Conservation (phyloP, 305 asterid species). For the Petunia hybrid region DNA sequence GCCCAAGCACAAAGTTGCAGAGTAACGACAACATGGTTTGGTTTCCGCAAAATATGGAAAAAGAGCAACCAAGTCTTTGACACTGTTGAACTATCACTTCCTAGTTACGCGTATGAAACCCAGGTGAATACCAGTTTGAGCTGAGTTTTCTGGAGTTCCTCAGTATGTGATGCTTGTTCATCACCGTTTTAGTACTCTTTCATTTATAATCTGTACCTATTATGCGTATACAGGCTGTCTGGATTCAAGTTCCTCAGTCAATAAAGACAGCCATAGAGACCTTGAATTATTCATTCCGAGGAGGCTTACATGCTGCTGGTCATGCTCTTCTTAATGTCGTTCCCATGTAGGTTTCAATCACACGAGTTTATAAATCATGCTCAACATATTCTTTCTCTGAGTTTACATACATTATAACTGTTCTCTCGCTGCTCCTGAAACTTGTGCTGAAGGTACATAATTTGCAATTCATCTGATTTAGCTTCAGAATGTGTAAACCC, state of each 20-base stretch:
- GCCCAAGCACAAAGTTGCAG: slow-evolving; percentile 75
- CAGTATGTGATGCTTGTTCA: slow-evolving; percentile 28
- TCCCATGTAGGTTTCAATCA: slow-evolving; percentile 73
- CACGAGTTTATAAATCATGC: slow-evolving; percentile 8
- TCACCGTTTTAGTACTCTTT: slow-evolving; percentile 34
- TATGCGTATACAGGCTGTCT: slow-evolving; percentile 72
- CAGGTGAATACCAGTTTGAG: slow-evolving; percentile 59
- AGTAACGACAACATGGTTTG: slow-evolving; percentile 92
- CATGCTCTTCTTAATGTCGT: slow-evolving; percentile 92
- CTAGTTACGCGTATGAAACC: slow-evolving; percentile 80
- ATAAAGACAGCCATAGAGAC: slow-evolving; percentile 71
- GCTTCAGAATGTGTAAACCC: slow-evolving; percentile 94
- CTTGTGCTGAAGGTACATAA: slow-evolving; percentile 67
- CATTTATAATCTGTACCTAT: slow-evolving; percentile 30
- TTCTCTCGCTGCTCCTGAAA: slow-evolving; percentile 32
- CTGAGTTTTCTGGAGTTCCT: slow-evolving; percentile 23
- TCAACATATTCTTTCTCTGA: slow-evolving; percentile 20
- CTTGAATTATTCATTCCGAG: slow-evolving; percentile 66
- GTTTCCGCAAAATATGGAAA: slow-evolving; percentile 81
- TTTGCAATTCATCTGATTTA: slow-evolving; percentile 86
- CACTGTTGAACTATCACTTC: slow-evolving; percentile 90
- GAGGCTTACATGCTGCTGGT: slow-evolving; percentile 96
- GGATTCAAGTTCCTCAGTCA: slow-evolving; percentile 90
- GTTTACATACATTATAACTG: neutral
- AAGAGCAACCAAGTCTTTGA: slow-evolving; percentile 83